phyloP scores from a whole-genome alignment of 176 grass and related monocot genomes.

The Oryza rufipogon region DNA sequence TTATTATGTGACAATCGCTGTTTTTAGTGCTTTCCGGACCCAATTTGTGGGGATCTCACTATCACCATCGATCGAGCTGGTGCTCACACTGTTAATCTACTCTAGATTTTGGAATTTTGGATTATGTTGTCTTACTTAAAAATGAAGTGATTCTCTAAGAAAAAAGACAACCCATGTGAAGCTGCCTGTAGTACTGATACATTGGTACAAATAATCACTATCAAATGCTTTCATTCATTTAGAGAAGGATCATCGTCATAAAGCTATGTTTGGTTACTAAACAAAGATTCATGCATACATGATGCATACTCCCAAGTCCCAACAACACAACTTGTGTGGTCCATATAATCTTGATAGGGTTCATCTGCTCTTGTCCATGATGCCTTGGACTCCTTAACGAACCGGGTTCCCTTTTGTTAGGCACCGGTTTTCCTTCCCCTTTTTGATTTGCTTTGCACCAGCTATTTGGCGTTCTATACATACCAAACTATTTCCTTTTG shows the following conservation, averaged over 20 bases:
- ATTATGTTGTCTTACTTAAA: constrained; percentile 17
- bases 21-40: not conserved
- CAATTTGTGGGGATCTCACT: not conserved
- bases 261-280: not conserved
- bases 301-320: not conserved
- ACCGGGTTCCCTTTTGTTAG: constrained; percentile 22
- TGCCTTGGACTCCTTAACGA: constrained; percentile 15
- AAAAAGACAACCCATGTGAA: not conserved
- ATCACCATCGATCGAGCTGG: not conserved
- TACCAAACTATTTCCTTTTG: not conserved
- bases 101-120: constrained; percentile 17
- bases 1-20: not conserved
- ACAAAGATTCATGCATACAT: constrained; percentile 1
- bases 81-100: not conserved
- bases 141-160: not conserved
- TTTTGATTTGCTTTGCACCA: constrained; percentile 2
- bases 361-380: constrained; percentile 27
- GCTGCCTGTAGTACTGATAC: not conserved
- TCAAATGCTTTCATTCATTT: constrained; percentile 1
- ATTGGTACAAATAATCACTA: not conserved
- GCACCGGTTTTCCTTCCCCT: not conserved
- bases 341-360: constrained; percentile 41
- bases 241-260: not conserved
- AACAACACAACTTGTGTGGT: constrained; percentile 28
- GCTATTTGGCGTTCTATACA: constrained; percentile 10